These are phyloP conservation scores for Cryphonectria japonica DNA, from an alignment of 2,329 filamentous ascomycete species.

Conservation along the genomic window DNA sequence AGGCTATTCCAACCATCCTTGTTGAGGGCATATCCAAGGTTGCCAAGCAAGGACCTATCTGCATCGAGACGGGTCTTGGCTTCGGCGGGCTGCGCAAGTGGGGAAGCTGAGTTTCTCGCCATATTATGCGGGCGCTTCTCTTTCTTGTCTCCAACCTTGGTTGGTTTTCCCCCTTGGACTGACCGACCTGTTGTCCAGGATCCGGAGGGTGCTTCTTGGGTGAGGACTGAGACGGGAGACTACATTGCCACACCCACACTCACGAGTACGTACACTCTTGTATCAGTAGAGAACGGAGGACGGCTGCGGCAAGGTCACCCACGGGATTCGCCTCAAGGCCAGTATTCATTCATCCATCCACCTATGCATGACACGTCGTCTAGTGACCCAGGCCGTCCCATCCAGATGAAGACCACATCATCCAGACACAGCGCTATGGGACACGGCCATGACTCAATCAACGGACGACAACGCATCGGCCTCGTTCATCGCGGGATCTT, in stretches of 20 bases:
- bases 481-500: background rate
- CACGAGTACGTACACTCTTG: background rate
- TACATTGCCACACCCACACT: background rate
- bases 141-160: background rate
- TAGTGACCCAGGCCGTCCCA: background rate
- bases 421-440: background rate
- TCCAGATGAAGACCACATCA: background rate
- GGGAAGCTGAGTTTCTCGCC: background rate
- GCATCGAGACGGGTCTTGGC: background rate
- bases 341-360: background rate
- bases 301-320: background rate
- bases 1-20: background rate
- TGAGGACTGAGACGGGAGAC: background rate
- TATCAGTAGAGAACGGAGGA: background rate
- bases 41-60: background rate
- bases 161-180: background rate
- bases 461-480: background rate
- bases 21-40: background rate
- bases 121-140: background rate
- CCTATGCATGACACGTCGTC: background rate
- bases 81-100: background rate
- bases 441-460: background rate
- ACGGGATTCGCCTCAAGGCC: background rate
- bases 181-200: background rate
- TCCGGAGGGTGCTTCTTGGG: background rate